Evolutionary conservation across 2,329 filamentous ascomycete species (phyloP).

Genomic region (Bipolaris oryzae): DNA sequence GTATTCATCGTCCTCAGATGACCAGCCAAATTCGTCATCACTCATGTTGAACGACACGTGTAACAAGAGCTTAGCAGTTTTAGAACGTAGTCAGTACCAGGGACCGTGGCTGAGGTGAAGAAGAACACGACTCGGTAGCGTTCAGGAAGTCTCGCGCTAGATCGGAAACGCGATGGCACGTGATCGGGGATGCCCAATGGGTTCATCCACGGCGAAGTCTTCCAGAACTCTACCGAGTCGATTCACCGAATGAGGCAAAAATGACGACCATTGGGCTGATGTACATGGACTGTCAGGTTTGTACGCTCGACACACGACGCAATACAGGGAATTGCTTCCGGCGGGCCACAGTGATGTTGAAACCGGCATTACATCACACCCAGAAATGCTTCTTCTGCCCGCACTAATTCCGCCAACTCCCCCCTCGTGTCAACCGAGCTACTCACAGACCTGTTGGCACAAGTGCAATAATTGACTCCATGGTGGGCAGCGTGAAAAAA

Average conservation of each 20-base stretch:
- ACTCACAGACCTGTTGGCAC: background rate
- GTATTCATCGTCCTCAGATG: conserved; percentile 15
- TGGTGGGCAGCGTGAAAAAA: background rate
- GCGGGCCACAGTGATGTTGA: background rate
- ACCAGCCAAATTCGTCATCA: conserved; percentile 18
- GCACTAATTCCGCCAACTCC: background rate
- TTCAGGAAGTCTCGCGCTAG: background rate
- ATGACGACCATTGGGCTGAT: background rate
- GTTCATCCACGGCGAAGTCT: background rate
- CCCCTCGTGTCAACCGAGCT: background rate
- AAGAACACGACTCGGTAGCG: background rate
- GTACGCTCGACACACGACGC: background rate
- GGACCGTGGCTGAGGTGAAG: background rate
- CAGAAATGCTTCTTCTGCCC: background rate
- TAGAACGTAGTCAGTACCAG: background rate
- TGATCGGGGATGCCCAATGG: background rate
- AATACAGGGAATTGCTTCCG: background rate
- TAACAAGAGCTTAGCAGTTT: background rate
- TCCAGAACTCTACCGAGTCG: background rate
- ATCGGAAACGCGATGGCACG: conserved; percentile 6
- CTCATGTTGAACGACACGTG: conserved; percentile 8
- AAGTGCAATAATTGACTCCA: background rate
- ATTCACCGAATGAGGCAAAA: background rate
- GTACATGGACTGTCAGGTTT: background rate
- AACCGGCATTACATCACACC: background rate